Base-by-base conservation (phyloP, 164 flowering plant genomes). In the Tetrastigma voinierianum region DNA sequence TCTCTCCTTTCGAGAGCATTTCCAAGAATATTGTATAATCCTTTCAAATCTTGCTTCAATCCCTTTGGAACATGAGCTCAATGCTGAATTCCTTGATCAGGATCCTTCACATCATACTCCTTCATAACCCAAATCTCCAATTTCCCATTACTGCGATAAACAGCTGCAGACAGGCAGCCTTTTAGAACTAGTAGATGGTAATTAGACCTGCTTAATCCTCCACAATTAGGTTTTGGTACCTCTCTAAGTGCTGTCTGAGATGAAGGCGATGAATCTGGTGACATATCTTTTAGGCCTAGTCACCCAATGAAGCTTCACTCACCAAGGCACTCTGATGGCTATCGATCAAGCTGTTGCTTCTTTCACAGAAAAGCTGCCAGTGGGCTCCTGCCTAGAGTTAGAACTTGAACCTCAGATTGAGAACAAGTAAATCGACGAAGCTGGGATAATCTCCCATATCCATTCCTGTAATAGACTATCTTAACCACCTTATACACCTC, bases 31-130 rank as follows among this genome's bases (percentile, higher is more conserved):
- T 51, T 67, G 25, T 40, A 40, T 3, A 72, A 62, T 61, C 68
- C 15, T 14, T 64, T 47, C 10, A 57, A n/a, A 15, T 58, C 64
- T 10, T 57, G 68, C 32, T 70, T 64, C 47, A 77, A 18, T 1
- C 70, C 75, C 57, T 64, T 67, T 0, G 83, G 83, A 68, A 69
- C 43, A 23, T 81, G 20, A 13, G 21, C 64, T 40, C 62, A 45
- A 68, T 60, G 44, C 40, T 60, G 44, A 15, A 56, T 15, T 57
- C 53, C 25, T 62, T 72, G 6, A 46, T 25, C 67, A 72, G 13
- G 71, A 72, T 54, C 75, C 49, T 62, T 17, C 40, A 56, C 61
- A 9, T 25, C 44, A 46, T 72, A 67, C 0, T 67, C 67, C 23
- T 67, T 62, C 71, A 67, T 51, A 32, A 63, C 70, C 67, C 64